Base-by-base conservation (phyloP, 768 basidiomycete species). In the Lactarius deliciosus region DNA sequence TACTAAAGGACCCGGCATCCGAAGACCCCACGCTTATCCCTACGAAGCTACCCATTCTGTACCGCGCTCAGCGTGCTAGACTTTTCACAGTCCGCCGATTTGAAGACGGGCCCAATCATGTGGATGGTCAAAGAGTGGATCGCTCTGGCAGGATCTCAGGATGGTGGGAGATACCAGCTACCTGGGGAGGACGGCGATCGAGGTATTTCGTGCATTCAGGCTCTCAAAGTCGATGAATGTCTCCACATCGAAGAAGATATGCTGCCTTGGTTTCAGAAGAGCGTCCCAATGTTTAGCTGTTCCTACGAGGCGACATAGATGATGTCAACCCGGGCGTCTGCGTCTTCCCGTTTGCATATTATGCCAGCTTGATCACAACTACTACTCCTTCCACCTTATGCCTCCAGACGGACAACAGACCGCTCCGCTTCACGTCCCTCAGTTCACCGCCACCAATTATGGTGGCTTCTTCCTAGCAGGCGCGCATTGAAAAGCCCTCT, bases 211-310 rank as follows among this genome's bases (percentile, higher is more conserved):
- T 36, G 36, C 10, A 61, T 71, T 32, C 61, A 59, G 40, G 34
- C 34, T 5, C 62, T 71, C 57, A 61, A 47, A 28, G 18, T 71
- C 15, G 68, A 71, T 13, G 65, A 59, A 30, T 71, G 70, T 25
- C 64, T 59, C 6, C 60, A 53, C 13, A 71, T 71, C 22, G 70
- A 71, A 25, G 68, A 60, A 8, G 68, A 71, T 38, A 34, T 61
- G 9, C 60, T 69, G 5, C 70, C 70, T 20, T 69, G 68, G 70
- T 63, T 71, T 50, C 70, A 68, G 36, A 61, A 43, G 34, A 57
- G 45, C 6, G 63, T 71, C 2, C 63, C 64, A 16, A 56, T 34
- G 32, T 66, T 71, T 30, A 66, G 68, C 43, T 69, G 68, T 64
- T 60, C 53, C 30, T 71, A 66, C 43, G 38, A 61, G 53, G 47